Evolutionary conservation across 768 basidiomycete genomes (phyloP), one percentile per base, ranked within the genome.

Genomic region (Paxillus rubicundulus): DNA sequence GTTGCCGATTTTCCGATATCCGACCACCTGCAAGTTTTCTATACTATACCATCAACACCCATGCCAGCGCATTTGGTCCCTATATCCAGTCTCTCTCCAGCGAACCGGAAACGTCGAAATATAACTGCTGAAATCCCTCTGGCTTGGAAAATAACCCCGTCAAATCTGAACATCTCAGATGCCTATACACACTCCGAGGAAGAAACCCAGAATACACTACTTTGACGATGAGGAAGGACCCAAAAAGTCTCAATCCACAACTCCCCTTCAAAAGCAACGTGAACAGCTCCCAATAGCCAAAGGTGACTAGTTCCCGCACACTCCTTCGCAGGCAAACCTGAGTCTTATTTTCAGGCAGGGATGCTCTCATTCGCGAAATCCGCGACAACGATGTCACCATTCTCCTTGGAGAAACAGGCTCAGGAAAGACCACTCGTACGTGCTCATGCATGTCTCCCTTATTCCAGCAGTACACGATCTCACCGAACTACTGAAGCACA

Each of bases 341-440:
- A 53, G 28, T 4, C 33, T 24, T 39, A 18, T 49, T 20, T 12
- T 37, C 57, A 92, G 92, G 90, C 51, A 84, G 79, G 65, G 86
- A 90, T 20, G 83, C 85, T 27, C 77, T 96, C 27, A 70, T 92
- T 27, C 76, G 81, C 52, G 86, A 86, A 67, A 85, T 96, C 47
- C 70, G 72, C 28, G 78, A 83, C 56, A 86, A 91, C 74, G 88
- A 93, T 66, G 86, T 92, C 7, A 89, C 86, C 1, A 84, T 98
- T 40, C 80, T 99, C 9, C 79, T 99, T 2, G 97, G 95, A 36
- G 97, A 99, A 72, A 98, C 97, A 0, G 97, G 97, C 12, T 97
- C 94, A 17, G 97, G 97, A 56, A 99, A 99, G 74, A 96, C 96
- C 0, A 99, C 97, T 45, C 96, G 96, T 96, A 70, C 63, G 92